Percentiles rank a stretch among this genome's conserved stretches.
Evolutionary conservation across 2,329 filamentous ascomycete species (phyloP).

Genomic region (Talaromyces sp.): DNA sequence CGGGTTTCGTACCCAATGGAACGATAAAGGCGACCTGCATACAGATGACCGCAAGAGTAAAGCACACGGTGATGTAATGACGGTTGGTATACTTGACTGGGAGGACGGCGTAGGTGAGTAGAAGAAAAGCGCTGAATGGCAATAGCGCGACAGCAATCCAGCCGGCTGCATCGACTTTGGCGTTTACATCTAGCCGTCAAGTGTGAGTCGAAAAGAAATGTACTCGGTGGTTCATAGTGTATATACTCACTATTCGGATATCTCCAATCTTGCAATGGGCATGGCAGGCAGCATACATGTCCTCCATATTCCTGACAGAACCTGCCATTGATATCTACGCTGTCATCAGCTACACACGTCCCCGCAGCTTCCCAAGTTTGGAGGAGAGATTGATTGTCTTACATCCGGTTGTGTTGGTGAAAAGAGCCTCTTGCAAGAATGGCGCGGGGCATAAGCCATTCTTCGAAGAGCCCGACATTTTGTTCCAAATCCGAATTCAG

Average conservation of each 20-base stretch:
- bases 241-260: conserved; percentile 49
- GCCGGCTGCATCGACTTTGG: conserved; percentile 62
- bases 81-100: conserved; percentile 84
- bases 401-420: conserved; percentile 61
- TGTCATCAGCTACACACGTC: neutral
- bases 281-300: conserved; percentile 80
- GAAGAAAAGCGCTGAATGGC: conserved; percentile 65
- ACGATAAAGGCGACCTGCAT: conserved; percentile 93
- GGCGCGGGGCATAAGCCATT: conserved; percentile 58
- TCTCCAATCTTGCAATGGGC: conserved; percentile 75
- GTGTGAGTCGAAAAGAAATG: conserved; percentile 17
- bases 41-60: conserved; percentile 67
- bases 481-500: neutral
- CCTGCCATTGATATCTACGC: conserved; percentile 54
- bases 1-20: conserved; percentile 69
- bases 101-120: conserved; percentile 72
- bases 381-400: conserved; percentile 26
- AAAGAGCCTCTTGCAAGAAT: conserved; percentile 61
- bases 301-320: conserved; percentile 49
- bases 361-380: no score
- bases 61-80: conserved; percentile 87
- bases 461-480: conserved; percentile 8
- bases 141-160: conserved; percentile 76
- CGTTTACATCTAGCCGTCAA: conserved; percentile 39
- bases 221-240: neutral